Base-by-base conservation (phyloP, 371 early-diverging fungal genomes). In the Apophysomyces trapeziformis region DNA sequence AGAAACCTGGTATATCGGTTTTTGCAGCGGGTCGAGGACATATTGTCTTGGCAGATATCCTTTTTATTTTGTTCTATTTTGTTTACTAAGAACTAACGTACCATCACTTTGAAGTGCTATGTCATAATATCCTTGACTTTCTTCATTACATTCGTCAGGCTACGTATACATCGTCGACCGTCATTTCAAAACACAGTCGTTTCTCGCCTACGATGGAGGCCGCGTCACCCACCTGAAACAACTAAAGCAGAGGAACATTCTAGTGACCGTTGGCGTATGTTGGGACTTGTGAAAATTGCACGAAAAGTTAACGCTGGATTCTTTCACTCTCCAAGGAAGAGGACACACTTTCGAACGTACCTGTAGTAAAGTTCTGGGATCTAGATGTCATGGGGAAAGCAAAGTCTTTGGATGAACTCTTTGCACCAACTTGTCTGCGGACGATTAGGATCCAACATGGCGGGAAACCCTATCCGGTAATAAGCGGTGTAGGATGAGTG, bases 191-290 rank as follows among this genome's bases (percentile, higher is more conserved):
- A 88, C 88, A 8, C 89, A 86, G 66, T 84, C 86, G 26, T 94
- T 92, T 68, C 68, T 90, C 39, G 95, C 93, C 0, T 84, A 89
- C 58, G 81, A 88, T 14, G 83, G 85, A 37, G 89, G 89, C 16
- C 86, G 89, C 56, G 89, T 95, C 38, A 91, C 92, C 0, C 93
- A 95, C 68, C 73, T 96, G 77, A 87, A 91, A 66, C 89, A 90
- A 64, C 70, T 94, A 54, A 89, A 87, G 65, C 89, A 91, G 71
- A 83, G 84, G 65, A 91, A 89, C 63, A 77, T 89, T 13, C 75
- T 93, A 16, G 73, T 93, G 7, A 89, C 92, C 1, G 81, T 92
- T 64, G 92, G 92, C 9, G 92, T 91, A 82, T 67, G 88, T 72
- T 8, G 11, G 26, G 8, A 1, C 8, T 39, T 32, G 32, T 26